Conservation (phyloP, 2,329 filamentous ascomycete species). For the Amesomyces nigricolor region DNA sequence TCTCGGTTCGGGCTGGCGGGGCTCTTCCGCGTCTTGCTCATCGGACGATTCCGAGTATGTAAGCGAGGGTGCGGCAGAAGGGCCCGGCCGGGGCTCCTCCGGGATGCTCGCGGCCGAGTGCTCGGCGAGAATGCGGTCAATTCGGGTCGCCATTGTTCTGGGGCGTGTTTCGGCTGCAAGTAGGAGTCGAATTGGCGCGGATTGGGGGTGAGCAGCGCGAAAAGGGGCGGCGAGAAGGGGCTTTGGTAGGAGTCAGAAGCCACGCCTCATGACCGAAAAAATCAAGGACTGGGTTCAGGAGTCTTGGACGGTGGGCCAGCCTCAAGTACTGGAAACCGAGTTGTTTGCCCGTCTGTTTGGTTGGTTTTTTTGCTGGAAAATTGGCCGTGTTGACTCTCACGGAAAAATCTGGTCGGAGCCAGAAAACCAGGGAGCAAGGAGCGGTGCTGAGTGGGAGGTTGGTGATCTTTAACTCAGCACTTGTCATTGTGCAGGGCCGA, state of each 20-base stretch:
- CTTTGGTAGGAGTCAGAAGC: conserved; percentile 9
- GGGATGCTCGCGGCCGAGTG: conserved; percentile 40
- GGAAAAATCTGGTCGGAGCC: not conserved
- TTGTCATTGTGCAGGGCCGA: conserved; percentile 15
- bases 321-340: not conserved
- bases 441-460: conserved; percentile 12
- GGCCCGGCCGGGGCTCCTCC: conserved; percentile 37
- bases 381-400: not conserved
- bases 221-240: conserved; percentile 3
- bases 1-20: conserved; percentile 41
- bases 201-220: not conserved
- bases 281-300: conserved; percentile 1
- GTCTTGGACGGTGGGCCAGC: conserved; percentile 13
- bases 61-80: conserved; percentile 55
- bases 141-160: conserved; percentile 32
- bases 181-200: not conserved
- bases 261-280: conserved; percentile 21
- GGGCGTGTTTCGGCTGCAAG: not conserved
- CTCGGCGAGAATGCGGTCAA: conserved; percentile 38
- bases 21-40: conserved; percentile 48
- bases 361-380: not conserved
- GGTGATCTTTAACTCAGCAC: conserved; percentile 20
- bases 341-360: not conserved
- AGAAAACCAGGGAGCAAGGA: not conserved
- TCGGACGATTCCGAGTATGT: conserved; percentile 58